Conservation (phyloP, 768 basidiomycete species). For the Pluteus cervinus region DNA sequence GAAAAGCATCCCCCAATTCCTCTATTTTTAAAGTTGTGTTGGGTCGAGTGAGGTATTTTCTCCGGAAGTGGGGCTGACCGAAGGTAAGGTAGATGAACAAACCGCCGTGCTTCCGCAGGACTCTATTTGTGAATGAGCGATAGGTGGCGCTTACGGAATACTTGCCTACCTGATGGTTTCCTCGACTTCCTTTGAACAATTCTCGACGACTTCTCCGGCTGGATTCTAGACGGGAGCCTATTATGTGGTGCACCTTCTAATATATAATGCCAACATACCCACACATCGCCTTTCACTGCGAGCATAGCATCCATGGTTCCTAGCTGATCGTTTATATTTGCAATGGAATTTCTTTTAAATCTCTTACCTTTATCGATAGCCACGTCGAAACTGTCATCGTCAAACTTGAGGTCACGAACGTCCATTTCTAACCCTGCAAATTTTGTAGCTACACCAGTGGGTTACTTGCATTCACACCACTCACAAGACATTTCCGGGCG, state of each 20-base stretch:
- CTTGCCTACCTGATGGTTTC: constrained; percentile 59
- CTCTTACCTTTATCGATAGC: constrained; percentile 71
- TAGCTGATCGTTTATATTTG: constrained; percentile 7
- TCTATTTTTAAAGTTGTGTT: constrained; percentile 59
- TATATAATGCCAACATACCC: constrained; percentile 39
- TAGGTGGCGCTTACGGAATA: too few relatives aligned
- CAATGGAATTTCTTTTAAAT: background rate
- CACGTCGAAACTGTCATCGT: constrained; percentile 60
- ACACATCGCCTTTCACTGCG: constrained; percentile 75
- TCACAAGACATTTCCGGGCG: constrained; percentile 72
- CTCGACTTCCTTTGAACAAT: constrained; percentile 72
- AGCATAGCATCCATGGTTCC: constrained; percentile 90
- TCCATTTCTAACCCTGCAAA: constrained; percentile 79
- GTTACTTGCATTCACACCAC: constrained; percentile 10
- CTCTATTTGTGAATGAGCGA: too few relatives aligned
- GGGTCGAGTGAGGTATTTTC: constrained; percentile 52
- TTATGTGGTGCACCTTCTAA: background rate
- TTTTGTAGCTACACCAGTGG: background rate
- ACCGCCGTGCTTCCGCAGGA: constrained; percentile 53
- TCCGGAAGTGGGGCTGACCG: constrained; percentile 85
- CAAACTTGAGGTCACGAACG: constrained; percentile 61
- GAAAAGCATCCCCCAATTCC: constrained; percentile 73
- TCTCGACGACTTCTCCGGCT: constrained; percentile 58
- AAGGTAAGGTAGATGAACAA: constrained; percentile 79
- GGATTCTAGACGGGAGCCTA: constrained; percentile 51